A percentile compares a stretch with the other conserved stretches of the same genome.
Conservation (phyloP, 2,329 filamentous ascomycete species). For the Aspergillus glaucus region DNA sequence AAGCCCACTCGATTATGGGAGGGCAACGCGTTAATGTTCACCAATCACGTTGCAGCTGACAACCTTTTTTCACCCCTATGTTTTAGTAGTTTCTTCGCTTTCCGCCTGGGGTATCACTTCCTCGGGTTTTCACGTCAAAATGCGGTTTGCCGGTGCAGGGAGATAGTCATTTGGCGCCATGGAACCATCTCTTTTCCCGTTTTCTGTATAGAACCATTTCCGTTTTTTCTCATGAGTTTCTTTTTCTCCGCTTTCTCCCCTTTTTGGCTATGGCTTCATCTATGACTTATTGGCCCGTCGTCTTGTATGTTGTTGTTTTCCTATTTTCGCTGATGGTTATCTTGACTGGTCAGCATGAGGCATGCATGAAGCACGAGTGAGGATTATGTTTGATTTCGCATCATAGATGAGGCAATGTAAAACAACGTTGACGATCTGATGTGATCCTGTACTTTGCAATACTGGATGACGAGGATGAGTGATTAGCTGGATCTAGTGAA, state of each 20-base stretch:
- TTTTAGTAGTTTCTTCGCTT: conserved; percentile 42
- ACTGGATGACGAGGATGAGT: neutral
- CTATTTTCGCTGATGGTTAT: conserved; percentile 18
- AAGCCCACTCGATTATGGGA: neutral
- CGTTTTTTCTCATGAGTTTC: conserved; percentile 11
- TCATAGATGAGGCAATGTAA: conserved; percentile 37
- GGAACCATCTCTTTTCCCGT: conserved; percentile 18
- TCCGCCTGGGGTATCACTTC: conserved; percentile 27
- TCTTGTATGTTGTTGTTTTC: conserved; percentile 17
- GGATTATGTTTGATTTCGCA: conserved; percentile 26
- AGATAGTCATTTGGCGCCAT: conserved; percentile 33
- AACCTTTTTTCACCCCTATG: conserved; percentile 26
- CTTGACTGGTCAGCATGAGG: conserved; percentile 18
- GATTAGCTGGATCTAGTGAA: no score
- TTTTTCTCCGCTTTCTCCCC: conserved; percentile 10
- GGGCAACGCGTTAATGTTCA: no score
- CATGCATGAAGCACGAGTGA: conserved; percentile 23
- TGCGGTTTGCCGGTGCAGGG: conserved; percentile 28
- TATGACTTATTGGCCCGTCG: conserved; percentile 21
- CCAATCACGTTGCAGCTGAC: no score
- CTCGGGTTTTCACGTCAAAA: conserved; percentile 25
- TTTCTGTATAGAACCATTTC: conserved; percentile 35
- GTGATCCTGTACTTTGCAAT: conserved; percentile 6
- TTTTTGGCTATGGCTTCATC: conserved; percentile 19
- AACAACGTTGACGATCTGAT: conserved; percentile 18